Conservation (phyloP, 805 yeast genomes). For the Yamadazyma laniorum region DNA sequence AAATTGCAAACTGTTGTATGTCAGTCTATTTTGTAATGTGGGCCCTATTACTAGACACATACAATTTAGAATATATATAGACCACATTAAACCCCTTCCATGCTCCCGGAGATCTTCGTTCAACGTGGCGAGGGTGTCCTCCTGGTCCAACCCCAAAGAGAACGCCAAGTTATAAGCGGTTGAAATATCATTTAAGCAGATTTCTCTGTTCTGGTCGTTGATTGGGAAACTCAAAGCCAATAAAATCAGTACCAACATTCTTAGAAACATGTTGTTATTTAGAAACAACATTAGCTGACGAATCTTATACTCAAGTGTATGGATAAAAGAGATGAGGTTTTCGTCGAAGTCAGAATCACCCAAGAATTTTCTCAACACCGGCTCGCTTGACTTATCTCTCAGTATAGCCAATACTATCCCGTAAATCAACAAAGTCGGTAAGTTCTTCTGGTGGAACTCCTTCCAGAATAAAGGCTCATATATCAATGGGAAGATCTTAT, state of each 20-base stretch:
- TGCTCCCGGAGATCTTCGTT: not conserved
- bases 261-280: constrained; percentile 9
- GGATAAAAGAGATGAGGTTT: not conserved
- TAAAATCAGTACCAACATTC: constrained; percentile 19
- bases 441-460: constrained; percentile 19
- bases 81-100: constrained; percentile 5
- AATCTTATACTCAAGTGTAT: constrained; percentile 26
- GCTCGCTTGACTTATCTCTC: constrained; percentile 27
- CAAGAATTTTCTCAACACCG: constrained; percentile 17
- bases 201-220: constrained; percentile 6
- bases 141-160: constrained; percentile 4
- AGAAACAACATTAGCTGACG: constrained; percentile 26
- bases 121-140: not conserved
- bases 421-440: constrained; percentile 22
- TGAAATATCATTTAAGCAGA: constrained; percentile 14
- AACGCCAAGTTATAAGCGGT: constrained; percentile 5
- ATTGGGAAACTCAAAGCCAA: constrained; percentile 24
- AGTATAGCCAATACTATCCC: constrained; percentile 25
- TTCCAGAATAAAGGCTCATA: constrained; percentile 26
- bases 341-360: not conserved
- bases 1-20: not conserved
- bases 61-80: constrained; percentile 1
- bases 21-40: not conserved
- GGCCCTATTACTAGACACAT: not conserved
- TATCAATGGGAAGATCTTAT: constrained; percentile 31